A percentile compares a stretch with the other conserved stretches of the same genome.
Evolutionary conservation across 1,139 yeast genomes (phyloP).

Genomic region (Candida neerlandica): DNA sequence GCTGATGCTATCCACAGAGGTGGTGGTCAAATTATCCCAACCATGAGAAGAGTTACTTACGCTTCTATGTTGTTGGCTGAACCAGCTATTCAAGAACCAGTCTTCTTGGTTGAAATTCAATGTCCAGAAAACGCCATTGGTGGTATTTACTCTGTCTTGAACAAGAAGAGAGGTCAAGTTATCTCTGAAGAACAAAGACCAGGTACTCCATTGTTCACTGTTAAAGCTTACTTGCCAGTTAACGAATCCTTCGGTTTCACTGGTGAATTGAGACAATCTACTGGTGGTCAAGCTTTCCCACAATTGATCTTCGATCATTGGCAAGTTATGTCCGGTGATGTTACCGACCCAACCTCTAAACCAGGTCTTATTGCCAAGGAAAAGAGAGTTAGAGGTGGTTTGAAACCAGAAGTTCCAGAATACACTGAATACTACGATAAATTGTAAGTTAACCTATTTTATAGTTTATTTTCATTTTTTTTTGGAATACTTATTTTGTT

Average conservation of each 20-base stretch:
- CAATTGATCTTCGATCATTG: constrained; percentile 99
- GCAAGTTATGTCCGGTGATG: constrained; percentile 90
- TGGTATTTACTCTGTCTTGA: constrained; percentile 99
- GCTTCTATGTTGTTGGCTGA: constrained; percentile 98
- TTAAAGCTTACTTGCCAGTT: constrained; percentile 99
- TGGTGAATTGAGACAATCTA: constrained; percentile 98
- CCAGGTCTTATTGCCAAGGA: constrained; percentile 91
- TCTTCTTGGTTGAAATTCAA: constrained; percentile 98
- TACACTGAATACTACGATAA: constrained; percentile 99
- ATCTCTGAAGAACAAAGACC: constrained; percentile 99
- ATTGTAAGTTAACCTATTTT: constrained; percentile 59
- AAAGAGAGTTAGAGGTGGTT: constrained; percentile 96
- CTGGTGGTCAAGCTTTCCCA: constrained; percentile 99
- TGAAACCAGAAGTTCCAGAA: constrained; percentile 97
- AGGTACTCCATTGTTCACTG: constrained; percentile 99
- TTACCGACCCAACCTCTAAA: constrained; percentile 88
- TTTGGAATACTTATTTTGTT: background rate
- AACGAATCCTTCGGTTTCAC: constrained; percentile 99
- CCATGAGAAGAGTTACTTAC: constrained; percentile 99
- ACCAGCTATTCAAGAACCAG: constrained; percentile 99
- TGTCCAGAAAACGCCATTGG: constrained; percentile 99
- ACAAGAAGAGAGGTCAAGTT: constrained; percentile 99
- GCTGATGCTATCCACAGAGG: constrained; percentile 99
- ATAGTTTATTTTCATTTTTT: background rate
- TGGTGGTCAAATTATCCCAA: constrained; percentile 99